Conservation (phyloP, 352 stramenopile species). For the Phytopythium litorale region DNA sequence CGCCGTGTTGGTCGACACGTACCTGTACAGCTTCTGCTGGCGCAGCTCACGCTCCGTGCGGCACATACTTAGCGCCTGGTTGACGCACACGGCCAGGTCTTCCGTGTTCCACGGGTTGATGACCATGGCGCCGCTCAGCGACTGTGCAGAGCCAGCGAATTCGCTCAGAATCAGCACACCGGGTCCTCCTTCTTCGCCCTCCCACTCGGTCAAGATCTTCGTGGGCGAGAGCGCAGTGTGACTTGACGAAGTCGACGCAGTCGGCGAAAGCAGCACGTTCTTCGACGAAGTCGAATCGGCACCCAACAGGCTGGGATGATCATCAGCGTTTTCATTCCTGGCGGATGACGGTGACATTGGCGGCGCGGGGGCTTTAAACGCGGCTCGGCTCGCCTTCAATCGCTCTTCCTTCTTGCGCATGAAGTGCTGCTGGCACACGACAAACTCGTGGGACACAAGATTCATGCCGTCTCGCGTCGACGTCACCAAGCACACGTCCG, state of each 20-base stretch:
- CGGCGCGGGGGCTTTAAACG: slow-evolving; percentile 8
- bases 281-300: not conserved
- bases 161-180: slow-evolving; percentile 87
- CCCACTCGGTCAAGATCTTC: slow-evolving; percentile 68
- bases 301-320: not conserved
- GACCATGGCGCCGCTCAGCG: slow-evolving; percentile 79
- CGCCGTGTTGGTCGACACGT: slow-evolving; percentile 85
- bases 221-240: slow-evolving; percentile 25
- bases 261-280: slow-evolving; percentile 17
- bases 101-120: slow-evolving; percentile 89
- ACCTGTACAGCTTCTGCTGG: slow-evolving; percentile 88
- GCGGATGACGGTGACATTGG: not conserved
- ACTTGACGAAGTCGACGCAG: slow-evolving; percentile 20
- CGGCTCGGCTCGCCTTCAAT: slow-evolving; percentile 38
- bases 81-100: slow-evolving; percentile 74
- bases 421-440: slow-evolving; percentile 85
- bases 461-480: slow-evolving; percentile 90
- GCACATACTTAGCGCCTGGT: slow-evolving; percentile 82
- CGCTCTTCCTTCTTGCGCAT: slow-evolving; percentile 75
- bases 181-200: slow-evolving; percentile 74
- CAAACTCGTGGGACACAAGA: slow-evolving; percentile 87
- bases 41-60: slow-evolving; percentile 82
- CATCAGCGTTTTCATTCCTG: not conserved
- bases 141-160: slow-evolving; percentile 88
- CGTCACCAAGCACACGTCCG: slow-evolving; percentile 87